Evolutionary conservation across 129 eudicot genomes (phyloP), one percentile per base, ranked within the genome.

Genomic region (Ambrosia artemisiifolia): DNA sequence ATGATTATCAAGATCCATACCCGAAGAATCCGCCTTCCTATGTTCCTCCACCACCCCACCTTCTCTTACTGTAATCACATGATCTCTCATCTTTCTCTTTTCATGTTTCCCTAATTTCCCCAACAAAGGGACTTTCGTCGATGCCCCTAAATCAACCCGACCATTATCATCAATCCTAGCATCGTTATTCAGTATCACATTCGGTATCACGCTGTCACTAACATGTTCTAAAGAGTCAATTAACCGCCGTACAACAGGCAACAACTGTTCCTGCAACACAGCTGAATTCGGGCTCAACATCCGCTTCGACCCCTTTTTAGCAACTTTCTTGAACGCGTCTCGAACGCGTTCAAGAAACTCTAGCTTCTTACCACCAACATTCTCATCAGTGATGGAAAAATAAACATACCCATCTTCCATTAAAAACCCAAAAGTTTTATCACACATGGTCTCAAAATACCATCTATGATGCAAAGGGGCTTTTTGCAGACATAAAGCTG

Each of bases 71-170:
- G 73, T 74, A 74, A 90, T 77, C 59, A 78, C 85, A 76, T 87
- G 91, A 75, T 90, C 91, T 24, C 83, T 87, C 79, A 46, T 76
- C 51, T 79, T 85, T 85, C 82, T 87, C 74, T 81, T 85, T 12
- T 86, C 90, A 24, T 81, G 81, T 49, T 81, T 82, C 70, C 77
- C 73, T 13, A 82, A 63, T 57, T 83, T 90, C 24, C 89, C 91
- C 73, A 90, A 69, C 61, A 90, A 85, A 6, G 91, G 96, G 7
- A 91, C 94, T 77, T 81, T 90, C 1, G 96, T 82, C 1, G 86
- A 86, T 55, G 38, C 72, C 16, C 69, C 83, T 20, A 43, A 72
- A 67, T 83, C 93, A 42, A 14, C 24, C 18, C 70, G 77, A 18
- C 85, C 78, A 55, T 63, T 80, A 49, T 69, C 65, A 16, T 43